Percentiles rank a stretch among this genome's conserved stretches.
phyloP scores from a whole-genome alignment of 495 filamentous ascomycete species.

The Lasiosphaeriaceae sp. region DNA sequence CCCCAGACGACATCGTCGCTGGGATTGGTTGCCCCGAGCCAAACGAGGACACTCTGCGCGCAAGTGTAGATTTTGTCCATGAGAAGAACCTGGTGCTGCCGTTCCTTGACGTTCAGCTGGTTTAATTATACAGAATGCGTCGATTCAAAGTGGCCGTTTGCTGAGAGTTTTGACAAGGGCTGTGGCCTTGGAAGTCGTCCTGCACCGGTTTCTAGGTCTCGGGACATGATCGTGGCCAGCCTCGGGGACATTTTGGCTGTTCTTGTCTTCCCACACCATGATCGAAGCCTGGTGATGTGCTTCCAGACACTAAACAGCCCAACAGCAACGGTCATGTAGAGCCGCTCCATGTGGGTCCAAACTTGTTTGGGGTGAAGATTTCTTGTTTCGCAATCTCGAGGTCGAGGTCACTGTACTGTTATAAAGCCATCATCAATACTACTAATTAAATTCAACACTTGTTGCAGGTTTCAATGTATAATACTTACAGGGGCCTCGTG shows the following conservation, averaged over 20 bases:
- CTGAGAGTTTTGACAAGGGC: too few relatives aligned
- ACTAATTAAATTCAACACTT: too few relatives aligned
- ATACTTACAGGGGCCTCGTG: too few relatives aligned
- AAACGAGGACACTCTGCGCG: not conserved
- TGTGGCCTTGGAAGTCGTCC: too few relatives aligned
- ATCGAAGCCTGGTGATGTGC: constrained; percentile 68
- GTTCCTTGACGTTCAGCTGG: not conserved
- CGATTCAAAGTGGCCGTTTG: too few relatives aligned
- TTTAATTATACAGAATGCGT: too few relatives aligned
- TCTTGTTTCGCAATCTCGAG: constrained; percentile 72
- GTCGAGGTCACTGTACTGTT: constrained; percentile 51
- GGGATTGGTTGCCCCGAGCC: not conserved
- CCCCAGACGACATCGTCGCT: not conserved
- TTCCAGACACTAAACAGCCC: constrained; percentile 59
- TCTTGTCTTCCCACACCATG: too few relatives aligned
- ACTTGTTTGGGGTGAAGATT: constrained; percentile 76
- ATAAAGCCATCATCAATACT: too few relatives aligned
- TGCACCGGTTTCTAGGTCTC: too few relatives aligned
- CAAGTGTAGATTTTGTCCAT: not conserved
- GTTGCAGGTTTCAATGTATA: too few relatives aligned
- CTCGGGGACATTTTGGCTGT: too few relatives aligned
- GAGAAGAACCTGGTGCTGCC: not conserved
- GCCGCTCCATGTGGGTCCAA: constrained; percentile 68
- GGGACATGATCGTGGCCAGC: too few relatives aligned
- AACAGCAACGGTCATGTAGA: constrained; percentile 75